Conservation (phyloP, 768 basidiomycete genomes). For the Favolaschia claudopus region DNA sequence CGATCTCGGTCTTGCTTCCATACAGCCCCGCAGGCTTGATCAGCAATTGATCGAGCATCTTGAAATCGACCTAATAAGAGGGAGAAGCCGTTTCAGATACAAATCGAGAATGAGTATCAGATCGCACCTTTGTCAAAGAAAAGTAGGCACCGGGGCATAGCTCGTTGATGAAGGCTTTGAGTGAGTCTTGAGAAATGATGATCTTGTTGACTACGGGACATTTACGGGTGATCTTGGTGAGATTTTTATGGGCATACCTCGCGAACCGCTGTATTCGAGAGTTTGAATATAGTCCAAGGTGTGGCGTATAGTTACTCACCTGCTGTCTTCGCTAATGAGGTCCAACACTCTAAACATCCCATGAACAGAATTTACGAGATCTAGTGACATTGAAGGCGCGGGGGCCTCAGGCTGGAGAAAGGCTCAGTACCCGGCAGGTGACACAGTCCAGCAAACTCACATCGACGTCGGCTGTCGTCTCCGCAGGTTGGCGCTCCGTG, state of each 20-base stretch:
- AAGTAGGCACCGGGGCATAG: constrained; percentile 58
- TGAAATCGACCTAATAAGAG: constrained; percentile 58
- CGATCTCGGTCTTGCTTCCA: constrained; percentile 60
- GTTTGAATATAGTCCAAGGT: not conserved
- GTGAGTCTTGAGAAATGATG: constrained; percentile 60
- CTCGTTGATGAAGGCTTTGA: constrained; percentile 55
- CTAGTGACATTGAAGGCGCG: not conserved
- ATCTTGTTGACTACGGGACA: constrained; percentile 60
- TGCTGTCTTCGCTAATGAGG: constrained; percentile 4
- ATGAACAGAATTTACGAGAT: constrained; percentile 5
- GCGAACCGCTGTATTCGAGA: not conserved
- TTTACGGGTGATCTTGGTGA: not conserved
- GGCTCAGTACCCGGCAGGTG: not conserved
- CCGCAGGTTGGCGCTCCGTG: constrained; percentile 1
- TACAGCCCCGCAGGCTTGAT: constrained; percentile 65
- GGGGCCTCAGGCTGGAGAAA: not conserved
- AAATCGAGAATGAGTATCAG: not conserved
- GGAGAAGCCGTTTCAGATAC: not conserved
- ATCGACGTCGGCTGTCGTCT: constrained; percentile 8
- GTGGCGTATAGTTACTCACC: not conserved
- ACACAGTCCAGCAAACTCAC: not conserved
- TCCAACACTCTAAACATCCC: constrained; percentile 16
- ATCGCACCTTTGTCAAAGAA: constrained; percentile 50
- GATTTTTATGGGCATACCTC: constrained; percentile 1
- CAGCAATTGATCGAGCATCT: constrained; percentile 49